Evolutionary conservation across 2,329 filamentous ascomycete species (phyloP).

Genomic region (Penicillium palitans): DNA sequence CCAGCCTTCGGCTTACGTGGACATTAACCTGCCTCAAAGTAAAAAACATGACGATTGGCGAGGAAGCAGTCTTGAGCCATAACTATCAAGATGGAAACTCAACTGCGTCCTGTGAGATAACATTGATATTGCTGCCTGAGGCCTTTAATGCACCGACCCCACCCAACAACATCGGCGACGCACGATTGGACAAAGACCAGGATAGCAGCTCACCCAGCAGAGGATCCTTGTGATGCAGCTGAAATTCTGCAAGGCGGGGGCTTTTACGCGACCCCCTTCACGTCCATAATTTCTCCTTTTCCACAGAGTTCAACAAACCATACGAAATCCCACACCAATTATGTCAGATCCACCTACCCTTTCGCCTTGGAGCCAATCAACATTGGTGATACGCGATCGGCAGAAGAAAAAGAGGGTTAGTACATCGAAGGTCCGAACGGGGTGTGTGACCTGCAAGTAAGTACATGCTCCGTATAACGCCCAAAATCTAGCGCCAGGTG

Average conservation of each 20-base stretch:
- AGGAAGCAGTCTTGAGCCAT: too few relatives aligned
- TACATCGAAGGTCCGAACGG: constrained; percentile 7
- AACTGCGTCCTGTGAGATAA: background rate
- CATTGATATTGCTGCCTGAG: background rate
- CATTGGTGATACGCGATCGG: background rate
- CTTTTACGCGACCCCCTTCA: constrained; percentile 2
- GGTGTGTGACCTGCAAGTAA: constrained; percentile 11
- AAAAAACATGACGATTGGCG: too few relatives aligned
- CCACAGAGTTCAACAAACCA: background rate
- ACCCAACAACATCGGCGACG: background rate
- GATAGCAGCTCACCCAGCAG: background rate
- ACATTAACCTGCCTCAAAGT: too few relatives aligned
- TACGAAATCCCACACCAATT: background rate
- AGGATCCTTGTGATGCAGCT: background rate
- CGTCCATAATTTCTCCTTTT: background rate
- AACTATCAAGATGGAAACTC: too few relatives aligned
- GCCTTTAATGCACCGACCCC: background rate
- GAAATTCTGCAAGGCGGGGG: background rate
- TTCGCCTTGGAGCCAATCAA: background rate
- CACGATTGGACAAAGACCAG: background rate
- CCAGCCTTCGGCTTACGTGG: too few relatives aligned
- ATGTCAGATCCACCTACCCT: constrained; percentile 1
- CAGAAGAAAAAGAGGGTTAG: constrained; percentile 4
- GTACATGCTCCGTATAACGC: background rate
- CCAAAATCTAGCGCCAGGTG: background rate